Evolutionary conservation across 164 flowering plant species (phyloP), one percentile per base, ranked within the genome.

Genomic region (Tetracentron sinense): DNA sequence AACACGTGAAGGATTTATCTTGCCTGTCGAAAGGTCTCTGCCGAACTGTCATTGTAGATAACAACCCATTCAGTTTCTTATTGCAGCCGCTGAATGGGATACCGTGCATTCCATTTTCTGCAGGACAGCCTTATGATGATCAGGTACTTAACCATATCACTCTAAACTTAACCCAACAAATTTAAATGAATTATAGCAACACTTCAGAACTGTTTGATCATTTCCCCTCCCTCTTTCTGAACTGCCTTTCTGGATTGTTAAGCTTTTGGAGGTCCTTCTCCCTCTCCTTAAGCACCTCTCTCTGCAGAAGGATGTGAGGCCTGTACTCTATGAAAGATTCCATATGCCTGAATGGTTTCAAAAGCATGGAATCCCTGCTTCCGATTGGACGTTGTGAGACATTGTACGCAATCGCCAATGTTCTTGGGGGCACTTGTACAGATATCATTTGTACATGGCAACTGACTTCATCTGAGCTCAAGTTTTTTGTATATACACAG

Each of bases 321-420:
- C 92, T 44, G 74, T 71, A 16, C 85, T 93, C 0, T 79, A 89
- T 65, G 96, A 93, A 62, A 85, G 75, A 49, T 93, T 87, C 67
- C 97, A 71, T 79, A 93, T 93, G 97, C 93, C 91, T 6, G 96
- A 93, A 62, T 93, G 97, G 98, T 93, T 93, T 74, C 85, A 82
- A 56, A 89, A 78, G 64, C 97, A 93, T 25, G 94, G 95, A 27
- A 89, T 93, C 28, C 95, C 97, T 33, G 58, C 82, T 27, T 66
- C 85, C 11, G 54, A 71, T 64, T 78, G 76, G 82, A 71, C 82
- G 49, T 60, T 54, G 52, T 7, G 50, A 21, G 44, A 23, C 14
- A 38, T n/a, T n/a, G n/a, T n/a, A n/a, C n/a, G n/a, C n/a, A n/a
- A n/a, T n/a, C n/a, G n/a, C n/a, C n/a, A n/a, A n/a, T n/a, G n/a